phyloP scores from a whole-genome alignment of 2,329 filamentous ascomycete species.

The Paecilomyces variotii region DNA sequence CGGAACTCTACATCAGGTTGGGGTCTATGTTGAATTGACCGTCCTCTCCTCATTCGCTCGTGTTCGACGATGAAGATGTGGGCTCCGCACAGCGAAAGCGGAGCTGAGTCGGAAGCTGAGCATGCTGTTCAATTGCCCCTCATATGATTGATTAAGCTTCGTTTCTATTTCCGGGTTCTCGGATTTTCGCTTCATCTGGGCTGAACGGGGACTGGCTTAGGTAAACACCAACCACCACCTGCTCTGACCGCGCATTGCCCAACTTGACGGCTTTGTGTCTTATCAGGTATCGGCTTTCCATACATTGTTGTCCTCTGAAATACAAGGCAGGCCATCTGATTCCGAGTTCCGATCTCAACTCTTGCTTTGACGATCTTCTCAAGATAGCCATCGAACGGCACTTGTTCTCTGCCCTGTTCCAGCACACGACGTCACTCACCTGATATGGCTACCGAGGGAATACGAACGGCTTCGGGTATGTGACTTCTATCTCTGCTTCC shows the following conservation, averaged over 20 bases:
- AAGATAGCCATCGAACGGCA: constrained; percentile 1
- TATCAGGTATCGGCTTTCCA: constrained; percentile 2
- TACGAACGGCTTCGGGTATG: constrained; percentile 15
- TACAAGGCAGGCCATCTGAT: neutral
- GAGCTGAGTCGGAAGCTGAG: neutral
- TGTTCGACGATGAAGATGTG: neutral
- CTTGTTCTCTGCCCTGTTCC: constrained; percentile 1
- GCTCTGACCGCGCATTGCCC: constrained; percentile 13
- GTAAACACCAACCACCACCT: constrained; percentile 18
- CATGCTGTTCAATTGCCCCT: neutral
- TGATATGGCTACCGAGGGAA: constrained; percentile 18
- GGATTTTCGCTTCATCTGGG: constrained; percentile 9
- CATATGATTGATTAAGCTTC: neutral
- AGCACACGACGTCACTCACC: constrained; percentile 14
- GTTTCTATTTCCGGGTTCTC: neutral
- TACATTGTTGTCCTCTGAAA: neutral
- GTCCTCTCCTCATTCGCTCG: neutral
- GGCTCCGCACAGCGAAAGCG: neutral
- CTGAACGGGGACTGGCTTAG: constrained; percentile 16
- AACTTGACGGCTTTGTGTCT: constrained; percentile 19
- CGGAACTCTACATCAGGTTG: neutral
- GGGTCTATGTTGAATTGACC: neutral
- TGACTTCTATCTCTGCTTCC: neutral
- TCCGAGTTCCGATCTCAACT: constrained; percentile 3
- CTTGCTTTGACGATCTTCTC: constrained; percentile 7